Evolutionary conservation across 441 rosid genomes (phyloP).

Genomic region (Omphalea diandra): DNA sequence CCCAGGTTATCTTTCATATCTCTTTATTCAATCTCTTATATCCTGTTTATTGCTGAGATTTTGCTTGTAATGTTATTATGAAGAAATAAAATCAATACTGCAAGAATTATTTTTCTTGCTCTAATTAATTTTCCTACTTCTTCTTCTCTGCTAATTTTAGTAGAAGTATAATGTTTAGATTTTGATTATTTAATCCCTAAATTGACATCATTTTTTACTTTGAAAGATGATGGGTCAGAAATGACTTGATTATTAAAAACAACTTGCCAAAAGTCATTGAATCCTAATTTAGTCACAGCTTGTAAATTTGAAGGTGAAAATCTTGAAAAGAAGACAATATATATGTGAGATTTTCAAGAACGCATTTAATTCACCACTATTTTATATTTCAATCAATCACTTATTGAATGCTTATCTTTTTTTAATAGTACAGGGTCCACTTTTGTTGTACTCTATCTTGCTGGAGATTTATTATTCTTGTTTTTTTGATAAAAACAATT

Average conservation of each 20-base stretch:
- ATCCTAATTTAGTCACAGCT: not conserved
- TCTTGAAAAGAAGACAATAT: not conserved
- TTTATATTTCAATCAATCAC: not conserved
- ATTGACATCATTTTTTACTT: not conserved
- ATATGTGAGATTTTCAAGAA: not conserved
- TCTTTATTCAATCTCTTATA: conserved; percentile 3
- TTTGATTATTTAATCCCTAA: not conserved
- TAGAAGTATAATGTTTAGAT: not conserved
- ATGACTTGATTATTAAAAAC: not conserved
- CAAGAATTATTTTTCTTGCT: not conserved
- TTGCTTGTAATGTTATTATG: not conserved
- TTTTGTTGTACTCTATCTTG: not conserved
- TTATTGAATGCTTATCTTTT: conserved; percentile 1
- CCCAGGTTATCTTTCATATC: conserved; percentile 61
- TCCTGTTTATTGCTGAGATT: conserved; percentile 5
- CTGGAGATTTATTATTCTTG: not conserved
- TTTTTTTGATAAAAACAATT: not conserved
- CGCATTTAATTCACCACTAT: not conserved
- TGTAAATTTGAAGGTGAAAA: not conserved
- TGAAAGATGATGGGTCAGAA: not conserved
- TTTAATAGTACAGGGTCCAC: not conserved
- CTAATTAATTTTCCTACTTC: conserved; percentile 13
- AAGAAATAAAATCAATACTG: conserved; percentile 6
- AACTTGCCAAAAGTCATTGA: not conserved
- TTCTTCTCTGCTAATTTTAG: not conserved